Conservation (phyloP, 345 rosid genomes). For the Boechera retrofracta region DNA sequence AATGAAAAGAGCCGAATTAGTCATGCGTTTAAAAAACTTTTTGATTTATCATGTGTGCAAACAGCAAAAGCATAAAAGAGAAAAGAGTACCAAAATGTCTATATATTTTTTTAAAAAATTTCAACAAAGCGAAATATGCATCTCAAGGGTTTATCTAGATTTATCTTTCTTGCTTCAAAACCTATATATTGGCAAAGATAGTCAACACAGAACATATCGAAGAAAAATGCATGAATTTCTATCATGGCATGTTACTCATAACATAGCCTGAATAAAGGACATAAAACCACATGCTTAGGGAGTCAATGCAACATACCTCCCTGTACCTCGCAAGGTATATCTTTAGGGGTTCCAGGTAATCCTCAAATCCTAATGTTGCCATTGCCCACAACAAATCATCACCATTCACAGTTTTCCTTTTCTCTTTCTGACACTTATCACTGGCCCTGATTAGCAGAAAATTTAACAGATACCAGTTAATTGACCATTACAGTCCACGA, state of each 20-base stretch:
- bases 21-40: background rate
- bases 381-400: constrained; percentile 86
- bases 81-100: constrained; percentile 1
- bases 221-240: background rate
- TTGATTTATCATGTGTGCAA: background rate
- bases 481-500: background rate
- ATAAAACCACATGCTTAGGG: background rate
- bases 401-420: constrained; percentile 79
- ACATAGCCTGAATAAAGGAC: background rate
- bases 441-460: constrained; percentile 60
- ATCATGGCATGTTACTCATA: background rate
- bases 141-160: background rate
- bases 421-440: constrained; percentile 75
- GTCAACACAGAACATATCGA: background rate
- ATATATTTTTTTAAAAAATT: background rate
- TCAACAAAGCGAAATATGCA: constrained; percentile 1
- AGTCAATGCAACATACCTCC: constrained; percentile 50
- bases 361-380: constrained; percentile 79
- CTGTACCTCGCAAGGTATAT: constrained; percentile 66
- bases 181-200: constrained; percentile 12
- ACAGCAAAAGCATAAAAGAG: background rate
- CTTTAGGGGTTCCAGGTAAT: constrained; percentile 68
- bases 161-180: constrained; percentile 14
- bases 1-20: constrained; percentile 26
- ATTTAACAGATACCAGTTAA: background rate